Percentiles rank a stretch among this genome's conserved stretches.
Conservation (phyloP, 2,329 filamentous ascomycete genomes). For the Cladosporium sp. region DNA sequence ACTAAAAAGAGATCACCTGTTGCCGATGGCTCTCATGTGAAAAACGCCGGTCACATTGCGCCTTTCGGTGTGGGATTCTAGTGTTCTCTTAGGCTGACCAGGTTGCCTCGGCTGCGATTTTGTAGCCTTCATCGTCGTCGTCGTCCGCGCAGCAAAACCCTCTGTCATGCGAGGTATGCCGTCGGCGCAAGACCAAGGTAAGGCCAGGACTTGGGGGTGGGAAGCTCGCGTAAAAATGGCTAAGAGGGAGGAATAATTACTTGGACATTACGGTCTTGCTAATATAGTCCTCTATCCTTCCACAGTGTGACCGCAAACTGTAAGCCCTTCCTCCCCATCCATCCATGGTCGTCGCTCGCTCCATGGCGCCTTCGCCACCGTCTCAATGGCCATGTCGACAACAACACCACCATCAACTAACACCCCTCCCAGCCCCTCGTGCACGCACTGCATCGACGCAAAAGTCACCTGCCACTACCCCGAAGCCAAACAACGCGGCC, state of each 20-base stretch:
- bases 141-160: constrained; percentile 13
- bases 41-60: no score
- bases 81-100: neutral
- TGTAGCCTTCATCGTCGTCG: no score
- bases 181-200: constrained; percentile 22
- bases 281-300: neutral
- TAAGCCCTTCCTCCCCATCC: neutral
- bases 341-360: no score
- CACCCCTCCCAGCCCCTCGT: constrained; percentile 12
- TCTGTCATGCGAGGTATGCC: constrained; percentile 20
- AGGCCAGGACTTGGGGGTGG: no score
- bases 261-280: no score
- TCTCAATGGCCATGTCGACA: no score
- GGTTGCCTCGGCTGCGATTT: constrained; percentile 2
- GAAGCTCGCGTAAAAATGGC: no score
- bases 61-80: no score
- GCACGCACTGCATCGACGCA: constrained; percentile 13
- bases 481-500: constrained; percentile 10
- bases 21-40: no score
- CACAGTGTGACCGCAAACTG: constrained; percentile 12
- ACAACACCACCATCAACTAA: neutral
- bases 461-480: constrained; percentile 13
- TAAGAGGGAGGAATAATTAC: no score
- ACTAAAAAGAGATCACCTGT: no score
- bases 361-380: neutral